A percentile compares a stretch with the other conserved stretches of the same genome.
These are phyloP conservation scores for Exophiala bonariae DNA, from an alignment of 2,329 filamentous ascomycete genomes.

Conservation along the genomic window DNA sequence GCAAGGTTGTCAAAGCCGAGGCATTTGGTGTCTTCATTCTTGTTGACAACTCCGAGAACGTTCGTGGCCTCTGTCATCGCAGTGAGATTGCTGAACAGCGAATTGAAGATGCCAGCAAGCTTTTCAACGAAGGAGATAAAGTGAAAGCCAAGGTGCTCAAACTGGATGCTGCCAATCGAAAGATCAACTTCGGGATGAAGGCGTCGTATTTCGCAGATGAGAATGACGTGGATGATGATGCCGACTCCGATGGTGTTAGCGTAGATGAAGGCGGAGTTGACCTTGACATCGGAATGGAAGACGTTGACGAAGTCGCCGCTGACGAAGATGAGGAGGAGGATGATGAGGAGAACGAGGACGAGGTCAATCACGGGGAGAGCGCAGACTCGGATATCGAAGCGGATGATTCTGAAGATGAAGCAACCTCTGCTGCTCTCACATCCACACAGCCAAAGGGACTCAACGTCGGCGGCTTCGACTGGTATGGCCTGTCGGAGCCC, in stretches of 20 bases:
- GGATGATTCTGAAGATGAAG: conserved; percentile 40
- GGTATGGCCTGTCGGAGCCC: conserved; percentile 60
- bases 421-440: conserved; percentile 33
- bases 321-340: conserved; percentile 35
- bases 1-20: conserved; percentile 89
- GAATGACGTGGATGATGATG: conserved; percentile 49
- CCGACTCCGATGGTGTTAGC: conserved; percentile 37
- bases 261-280: conserved; percentile 37
- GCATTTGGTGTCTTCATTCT: conserved; percentile 95
- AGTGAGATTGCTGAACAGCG: conserved; percentile 85
- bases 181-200: conserved; percentile 88
- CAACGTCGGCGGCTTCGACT: conserved; percentile 79
- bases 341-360: conserved; percentile 36
- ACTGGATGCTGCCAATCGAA: conserved; percentile 71
- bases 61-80: conserved; percentile 90
- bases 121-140: conserved; percentile 87
- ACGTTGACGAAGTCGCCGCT: conserved; percentile 49
- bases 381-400: conserved; percentile 47
- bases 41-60: conserved; percentile 79
- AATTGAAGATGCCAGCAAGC: conserved; percentile 79
- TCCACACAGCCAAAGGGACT: conserved; percentile 52
- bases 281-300: conserved; percentile 33
- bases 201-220: conserved; percentile 79
- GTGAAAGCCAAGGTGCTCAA: conserved; percentile 89
- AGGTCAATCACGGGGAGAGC: conserved; percentile 42